phyloP scores from a whole-genome alignment of 768 basidiomycete species.

The Chalciporus pseudorubinellus region DNA sequence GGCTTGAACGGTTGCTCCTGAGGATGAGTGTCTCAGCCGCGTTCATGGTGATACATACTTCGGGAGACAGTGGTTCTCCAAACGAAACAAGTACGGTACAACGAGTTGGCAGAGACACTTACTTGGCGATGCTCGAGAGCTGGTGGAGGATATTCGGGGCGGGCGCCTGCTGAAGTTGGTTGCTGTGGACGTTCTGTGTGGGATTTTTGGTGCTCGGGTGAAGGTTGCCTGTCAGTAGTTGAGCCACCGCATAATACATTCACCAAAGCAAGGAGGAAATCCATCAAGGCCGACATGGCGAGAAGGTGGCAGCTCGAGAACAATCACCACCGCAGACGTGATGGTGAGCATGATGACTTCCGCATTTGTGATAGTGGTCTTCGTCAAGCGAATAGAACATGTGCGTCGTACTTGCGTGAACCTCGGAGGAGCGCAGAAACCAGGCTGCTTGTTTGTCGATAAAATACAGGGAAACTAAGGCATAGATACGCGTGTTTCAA shows the following conservation, averaged over 20 bases:
- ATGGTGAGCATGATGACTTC: no score
- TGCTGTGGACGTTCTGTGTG: conserved; percentile 12
- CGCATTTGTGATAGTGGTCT: not conserved
- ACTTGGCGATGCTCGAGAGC: conserved; percentile 11
- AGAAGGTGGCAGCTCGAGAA: not conserved
- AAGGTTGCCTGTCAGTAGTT: conserved; percentile 10
- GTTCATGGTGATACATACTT: not conserved
- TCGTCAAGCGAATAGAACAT: not conserved
- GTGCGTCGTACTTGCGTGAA: no score
- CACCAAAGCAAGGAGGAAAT: conserved; percentile 25
- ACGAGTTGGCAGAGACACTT: conserved; percentile 7
- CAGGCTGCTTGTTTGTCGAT: no score
- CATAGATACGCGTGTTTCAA: conserved; percentile 15
- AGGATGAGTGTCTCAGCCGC: conserved; percentile 3
- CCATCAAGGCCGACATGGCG: conserved; percentile 25
- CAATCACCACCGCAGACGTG: not conserved
- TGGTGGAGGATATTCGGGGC: not conserved
- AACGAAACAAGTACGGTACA: not conserved
- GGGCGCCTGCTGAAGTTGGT: not conserved
- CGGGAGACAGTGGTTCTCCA: not conserved
- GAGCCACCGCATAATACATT: conserved; percentile 25
- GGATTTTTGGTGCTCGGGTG: conserved; percentile 2
- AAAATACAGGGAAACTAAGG: conserved; percentile 1
- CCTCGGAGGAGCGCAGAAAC: not conserved
- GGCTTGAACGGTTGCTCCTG: conserved; percentile 20